Evolutionary conservation across 1,284 basidiomycete genomes (phyloP).

Genomic region (Caloboletus firmus): DNA sequence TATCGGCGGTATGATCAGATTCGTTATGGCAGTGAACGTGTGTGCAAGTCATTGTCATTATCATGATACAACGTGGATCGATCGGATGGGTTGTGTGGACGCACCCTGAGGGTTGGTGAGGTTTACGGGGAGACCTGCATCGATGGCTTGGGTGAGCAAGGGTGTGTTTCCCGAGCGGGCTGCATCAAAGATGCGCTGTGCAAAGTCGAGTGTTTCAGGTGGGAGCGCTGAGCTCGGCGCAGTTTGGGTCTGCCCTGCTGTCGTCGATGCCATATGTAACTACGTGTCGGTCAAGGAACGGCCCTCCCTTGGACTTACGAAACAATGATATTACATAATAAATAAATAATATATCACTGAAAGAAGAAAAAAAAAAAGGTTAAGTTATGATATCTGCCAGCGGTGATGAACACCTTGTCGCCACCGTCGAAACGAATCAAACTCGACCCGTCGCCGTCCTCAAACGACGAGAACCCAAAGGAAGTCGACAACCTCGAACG

Average conservation of each 20-base stretch:
- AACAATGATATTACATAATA: background rate
- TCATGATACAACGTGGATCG: too few species aligned
- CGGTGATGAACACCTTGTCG: constrained; percentile 2
- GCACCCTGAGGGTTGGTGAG: constrained; percentile 73
- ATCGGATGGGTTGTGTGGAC: too few species aligned
- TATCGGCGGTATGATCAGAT: too few species aligned
- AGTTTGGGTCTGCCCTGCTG: background rate
- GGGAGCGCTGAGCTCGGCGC: constrained; percentile 32
- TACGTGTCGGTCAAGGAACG: too few species aligned
- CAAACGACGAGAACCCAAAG: background rate
- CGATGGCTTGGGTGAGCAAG: constrained; percentile 58
- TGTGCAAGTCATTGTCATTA: too few species aligned
- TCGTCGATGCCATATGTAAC: background rate
- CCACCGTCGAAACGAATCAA: constrained; percentile 33
- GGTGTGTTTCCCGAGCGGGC: constrained; percentile 62
- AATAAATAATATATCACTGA: background rate
- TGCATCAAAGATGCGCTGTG: constrained; percentile 74
- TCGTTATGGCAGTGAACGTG: too few species aligned
- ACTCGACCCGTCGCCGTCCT: constrained; percentile 23
- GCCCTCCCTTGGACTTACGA: too few species aligned
- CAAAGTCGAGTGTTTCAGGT: constrained; percentile 63
- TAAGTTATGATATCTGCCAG: background rate
- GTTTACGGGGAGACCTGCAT: constrained; percentile 75
- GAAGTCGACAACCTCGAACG: background rate
- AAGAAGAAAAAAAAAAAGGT: background rate